A percentile compares a stretch with the other conserved stretches of the same genome.
These are phyloP conservation scores for Penicillium sp. DNA, from an alignment of 2,329 filamentous ascomycete genomes.

Conservation along the genomic window DNA sequence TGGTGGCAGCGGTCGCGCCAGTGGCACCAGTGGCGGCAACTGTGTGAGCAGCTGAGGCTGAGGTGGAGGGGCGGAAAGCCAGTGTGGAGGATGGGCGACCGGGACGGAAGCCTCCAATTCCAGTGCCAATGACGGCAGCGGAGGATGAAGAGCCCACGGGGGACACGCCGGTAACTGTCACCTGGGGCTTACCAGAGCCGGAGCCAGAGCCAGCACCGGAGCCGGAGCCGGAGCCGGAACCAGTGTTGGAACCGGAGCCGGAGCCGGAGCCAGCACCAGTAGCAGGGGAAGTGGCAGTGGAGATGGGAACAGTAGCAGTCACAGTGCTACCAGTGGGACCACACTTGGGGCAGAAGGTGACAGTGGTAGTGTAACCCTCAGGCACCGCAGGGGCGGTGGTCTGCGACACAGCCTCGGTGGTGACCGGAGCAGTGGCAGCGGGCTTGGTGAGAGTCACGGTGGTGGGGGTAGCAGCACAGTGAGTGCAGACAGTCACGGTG, in stretches of 20 bases:
- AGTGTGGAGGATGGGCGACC: constrained; percentile 13
- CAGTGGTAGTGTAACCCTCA: constrained; percentile 18
- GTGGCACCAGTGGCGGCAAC: constrained; percentile 2
- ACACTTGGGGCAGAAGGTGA: constrained; percentile 22
- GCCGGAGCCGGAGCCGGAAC: background rate
- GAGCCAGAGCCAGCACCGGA: constrained; percentile 2
- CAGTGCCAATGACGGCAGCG: background rate
- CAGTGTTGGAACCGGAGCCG: background rate
- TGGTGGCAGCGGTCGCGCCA: constrained; percentile 1
- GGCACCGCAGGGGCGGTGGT: constrained; percentile 9
- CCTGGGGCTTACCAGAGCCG: background rate
- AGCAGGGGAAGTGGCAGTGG: background rate
- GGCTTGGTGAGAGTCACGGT: constrained; percentile 38
- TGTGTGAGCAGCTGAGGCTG: constrained; percentile 3
- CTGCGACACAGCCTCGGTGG: constrained; percentile 8
- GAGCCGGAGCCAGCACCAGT: background rate
- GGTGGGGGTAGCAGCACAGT: constrained; percentile 41
- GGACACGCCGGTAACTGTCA: background rate
- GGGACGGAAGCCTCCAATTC: constrained; percentile 6
- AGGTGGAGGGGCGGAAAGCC: constrained; percentile 6
- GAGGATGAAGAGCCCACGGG: constrained; percentile 1
- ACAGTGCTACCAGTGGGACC: constrained; percentile 21
- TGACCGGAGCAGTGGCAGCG: constrained; percentile 22
- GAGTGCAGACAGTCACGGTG: constrained; percentile 42
- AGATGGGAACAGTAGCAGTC: constrained; percentile 23